These are phyloP conservation scores for Gossypium arboreum DNA, from an alignment of 345 rosid genomes.

Conservation along the genomic window DNA sequence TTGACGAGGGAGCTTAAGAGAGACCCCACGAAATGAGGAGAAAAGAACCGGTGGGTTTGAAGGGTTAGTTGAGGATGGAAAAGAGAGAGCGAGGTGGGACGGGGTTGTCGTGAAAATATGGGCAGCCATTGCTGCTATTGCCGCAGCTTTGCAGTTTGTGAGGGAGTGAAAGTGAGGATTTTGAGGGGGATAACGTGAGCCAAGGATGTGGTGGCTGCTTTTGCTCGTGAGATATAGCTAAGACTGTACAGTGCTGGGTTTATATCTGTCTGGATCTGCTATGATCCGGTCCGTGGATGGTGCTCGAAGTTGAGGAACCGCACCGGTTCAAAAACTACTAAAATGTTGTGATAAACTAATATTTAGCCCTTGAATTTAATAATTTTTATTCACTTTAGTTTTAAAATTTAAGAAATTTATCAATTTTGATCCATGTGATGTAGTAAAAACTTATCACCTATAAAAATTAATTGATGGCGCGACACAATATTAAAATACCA, in stretches of 20 bases:
- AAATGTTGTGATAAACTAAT: no score
- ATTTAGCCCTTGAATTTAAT: no score
- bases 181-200: conserved; percentile 20
- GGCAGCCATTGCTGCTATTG: conserved; percentile 57
- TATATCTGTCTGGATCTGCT: not conserved
- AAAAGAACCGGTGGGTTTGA: conserved; percentile 17
- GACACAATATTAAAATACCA: no score
- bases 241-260: not conserved
- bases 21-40: conserved; percentile 54
- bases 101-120: conserved; percentile 38
- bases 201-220: conserved; percentile 14
- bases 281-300: not conserved
- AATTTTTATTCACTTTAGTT: no score
- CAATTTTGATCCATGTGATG: no score
- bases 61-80: conserved; percentile 18
- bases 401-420: no score
- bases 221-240: not conserved
- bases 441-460: no score
- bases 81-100: conserved; percentile 19
- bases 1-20: conserved; percentile 45
- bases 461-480: no score
- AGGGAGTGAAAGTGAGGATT: not conserved
- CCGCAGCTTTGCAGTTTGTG: conserved; percentile 33
- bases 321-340: not conserved
- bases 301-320: not conserved